These are phyloP conservation scores for Pouteria glomerata DNA, from an alignment of 148 eudicot species.

Conservation along the genomic window DNA sequence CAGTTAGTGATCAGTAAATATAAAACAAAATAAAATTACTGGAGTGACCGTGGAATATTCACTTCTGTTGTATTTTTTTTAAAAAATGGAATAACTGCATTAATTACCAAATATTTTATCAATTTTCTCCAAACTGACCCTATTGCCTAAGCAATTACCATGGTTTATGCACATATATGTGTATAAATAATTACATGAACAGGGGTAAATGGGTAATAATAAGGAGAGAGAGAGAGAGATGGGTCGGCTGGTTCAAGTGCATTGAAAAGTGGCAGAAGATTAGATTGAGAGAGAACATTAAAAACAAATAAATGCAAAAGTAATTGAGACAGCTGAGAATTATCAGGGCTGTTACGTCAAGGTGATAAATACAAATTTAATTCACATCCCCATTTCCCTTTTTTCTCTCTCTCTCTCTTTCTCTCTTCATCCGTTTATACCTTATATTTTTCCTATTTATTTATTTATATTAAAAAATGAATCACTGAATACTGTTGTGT, in stretches of 20 bases:
- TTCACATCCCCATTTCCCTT: conserved; percentile 11
- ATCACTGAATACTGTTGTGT: too few relatives aligned
- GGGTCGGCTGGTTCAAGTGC: conserved; percentile 26
- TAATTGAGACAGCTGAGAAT: conserved; percentile 76
- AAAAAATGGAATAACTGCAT: too few relatives aligned
- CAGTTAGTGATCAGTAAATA: too few relatives aligned
- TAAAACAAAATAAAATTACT: too few relatives aligned
- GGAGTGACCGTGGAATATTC: too few relatives aligned
- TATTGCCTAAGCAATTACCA: too few relatives aligned
- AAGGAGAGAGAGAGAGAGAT: not conserved
- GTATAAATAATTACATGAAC: too few relatives aligned
- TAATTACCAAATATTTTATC: too few relatives aligned
- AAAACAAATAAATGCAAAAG: conserved; percentile 62
- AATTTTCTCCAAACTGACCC: too few relatives aligned
- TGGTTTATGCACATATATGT: too few relatives aligned
- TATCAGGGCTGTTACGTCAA: conserved; percentile 48
- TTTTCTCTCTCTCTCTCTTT: not conserved
- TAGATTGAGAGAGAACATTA: conserved; percentile 41
- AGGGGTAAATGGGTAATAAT: not conserved
- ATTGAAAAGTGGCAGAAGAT: conserved; percentile 19
- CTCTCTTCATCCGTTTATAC: not conserved
- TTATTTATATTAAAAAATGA: too few relatives aligned
- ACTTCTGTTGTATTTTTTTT: too few relatives aligned
- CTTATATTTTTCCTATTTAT: not conserved
- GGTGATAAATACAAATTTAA: conserved; percentile 61